A percentile compares a stretch with the other conserved stretches of the same genome.
phyloP scores from a whole-genome alignment of 108 stramenopile species.

The Cyclotella kingstonii region DNA sequence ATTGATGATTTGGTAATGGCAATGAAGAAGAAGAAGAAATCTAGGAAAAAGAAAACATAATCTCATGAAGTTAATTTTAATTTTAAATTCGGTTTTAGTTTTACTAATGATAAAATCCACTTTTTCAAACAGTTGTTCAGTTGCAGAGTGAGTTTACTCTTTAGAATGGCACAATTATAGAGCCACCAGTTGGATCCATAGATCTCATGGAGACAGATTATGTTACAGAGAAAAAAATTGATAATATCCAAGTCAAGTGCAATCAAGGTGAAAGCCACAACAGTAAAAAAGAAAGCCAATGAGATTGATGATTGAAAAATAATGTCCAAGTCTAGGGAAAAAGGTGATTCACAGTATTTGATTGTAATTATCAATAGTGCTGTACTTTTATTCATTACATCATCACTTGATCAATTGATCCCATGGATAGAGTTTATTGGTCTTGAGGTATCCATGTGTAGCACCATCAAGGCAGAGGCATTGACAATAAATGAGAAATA shows the following conservation, averaged over 20 bases:
- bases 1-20: slow-evolving; percentile 24
- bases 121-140: too few relatives aligned
- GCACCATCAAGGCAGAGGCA: background rate
- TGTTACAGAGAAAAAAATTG: background rate
- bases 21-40: slow-evolving; percentile 28
- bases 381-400: too few relatives aligned
- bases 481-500: background rate
- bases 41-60: slow-evolving; percentile 17
- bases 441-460: too few relatives aligned
- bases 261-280: background rate
- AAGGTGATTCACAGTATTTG: too few relatives aligned
- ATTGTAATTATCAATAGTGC: too few relatives aligned
- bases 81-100: too few relatives aligned
- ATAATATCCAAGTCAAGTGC: too few relatives aligned
- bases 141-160: slow-evolving; percentile 64
- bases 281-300: background rate
- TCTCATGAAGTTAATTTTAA: too few relatives aligned
- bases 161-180: background rate
- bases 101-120: too few relatives aligned
- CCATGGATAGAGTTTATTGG: background rate
- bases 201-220: background rate
- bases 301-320: slow-evolving; percentile 17
- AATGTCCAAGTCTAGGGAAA: slow-evolving; percentile 19
- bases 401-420: background rate
- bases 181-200: background rate